Evolutionary conservation across 768 basidiomycete genomes (phyloP).

Genomic region (Tubosaeta sp.): DNA sequence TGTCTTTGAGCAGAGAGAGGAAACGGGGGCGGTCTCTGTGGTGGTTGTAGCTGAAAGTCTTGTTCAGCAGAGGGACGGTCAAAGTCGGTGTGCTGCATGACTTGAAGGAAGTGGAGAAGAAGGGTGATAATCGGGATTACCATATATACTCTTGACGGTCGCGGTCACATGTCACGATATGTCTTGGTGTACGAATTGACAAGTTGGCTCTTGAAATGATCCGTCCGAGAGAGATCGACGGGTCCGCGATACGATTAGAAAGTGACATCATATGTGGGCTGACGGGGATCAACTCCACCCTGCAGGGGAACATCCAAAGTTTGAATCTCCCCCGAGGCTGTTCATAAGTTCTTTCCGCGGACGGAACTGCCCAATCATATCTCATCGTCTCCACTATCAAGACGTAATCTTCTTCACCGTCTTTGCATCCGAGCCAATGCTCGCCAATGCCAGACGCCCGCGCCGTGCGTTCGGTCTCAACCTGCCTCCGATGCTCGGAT

Average conservation of each 20-base stretch:
- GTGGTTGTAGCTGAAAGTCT: neutral
- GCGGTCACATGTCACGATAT: constrained; percentile 19
- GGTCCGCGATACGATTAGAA: neutral
- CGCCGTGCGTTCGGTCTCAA: neutral
- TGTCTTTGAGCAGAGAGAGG: constrained; percentile 9
- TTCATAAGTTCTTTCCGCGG: neutral
- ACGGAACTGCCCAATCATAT: neutral
- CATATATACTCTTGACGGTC: constrained; percentile 26
- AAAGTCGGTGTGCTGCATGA: constrained; percentile 18
- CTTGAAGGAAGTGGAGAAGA: constrained; percentile 10
- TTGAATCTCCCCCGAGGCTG: no score
- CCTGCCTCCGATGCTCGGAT: neutral
- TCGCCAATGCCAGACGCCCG: neutral
- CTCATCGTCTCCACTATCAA: no score
- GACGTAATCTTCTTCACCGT: neutral
- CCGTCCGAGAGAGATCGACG: constrained; percentile 6
- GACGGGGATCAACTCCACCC: no score
- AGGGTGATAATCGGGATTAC: constrained; percentile 32
- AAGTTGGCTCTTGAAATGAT: neutral
- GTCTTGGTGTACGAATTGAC: no score
- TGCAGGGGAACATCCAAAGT: neutral
- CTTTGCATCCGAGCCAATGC: no score
- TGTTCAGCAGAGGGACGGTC: neutral
- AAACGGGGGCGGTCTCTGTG: neutral
- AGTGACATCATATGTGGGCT: neutral